A percentile compares a stretch with the other conserved stretches of the same genome.
Conservation (phyloP, 202 grass and related monocot genomes). For the Panicum hallii region DNA sequence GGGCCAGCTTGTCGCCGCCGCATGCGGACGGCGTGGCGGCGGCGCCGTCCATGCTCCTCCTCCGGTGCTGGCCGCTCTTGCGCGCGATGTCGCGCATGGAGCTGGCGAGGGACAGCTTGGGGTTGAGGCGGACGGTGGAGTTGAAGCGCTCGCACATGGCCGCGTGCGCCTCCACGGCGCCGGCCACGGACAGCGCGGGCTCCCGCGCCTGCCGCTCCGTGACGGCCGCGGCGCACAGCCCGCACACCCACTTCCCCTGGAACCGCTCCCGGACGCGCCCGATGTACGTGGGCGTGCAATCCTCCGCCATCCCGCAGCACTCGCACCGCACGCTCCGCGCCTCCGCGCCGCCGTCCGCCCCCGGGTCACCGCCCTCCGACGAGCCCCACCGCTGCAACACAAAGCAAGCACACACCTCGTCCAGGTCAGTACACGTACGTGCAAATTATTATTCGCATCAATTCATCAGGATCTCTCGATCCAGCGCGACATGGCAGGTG, state of each 20-base stretch:
- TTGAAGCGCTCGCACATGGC: conserved; percentile 84
- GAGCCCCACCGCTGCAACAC: conserved; percentile 16
- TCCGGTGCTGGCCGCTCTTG: conserved; percentile 62
- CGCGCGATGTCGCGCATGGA: conserved; percentile 93
- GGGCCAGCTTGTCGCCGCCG: conserved; percentile 32
- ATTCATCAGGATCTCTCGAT: neutral
- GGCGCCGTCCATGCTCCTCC: neutral
- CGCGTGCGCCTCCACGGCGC: conserved; percentile 66
- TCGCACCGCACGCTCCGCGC: conserved; percentile 74
- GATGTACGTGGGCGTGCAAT: conserved; percentile 87
- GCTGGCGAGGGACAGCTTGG: conserved; percentile 88
- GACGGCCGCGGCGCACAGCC: conserved; percentile 72
- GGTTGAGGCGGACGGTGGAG: conserved; percentile 83
- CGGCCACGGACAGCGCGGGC: conserved; percentile 42
- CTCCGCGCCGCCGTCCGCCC: conserved; percentile 38
- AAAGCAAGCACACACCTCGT: too few species aligned
- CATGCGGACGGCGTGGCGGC: neutral
- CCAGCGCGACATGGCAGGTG: neutral
- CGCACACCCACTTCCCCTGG: conserved; percentile 80
- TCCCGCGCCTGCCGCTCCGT: conserved; percentile 67
- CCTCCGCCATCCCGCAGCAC: conserved; percentile 80
- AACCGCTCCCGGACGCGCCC: conserved; percentile 64
- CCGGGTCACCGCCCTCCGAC: neutral
- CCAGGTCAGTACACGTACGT: neutral
- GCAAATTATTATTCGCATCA: neutral